Conservation (phyloP, 805 yeast genomes). For the Hanseniaspora nectarophila region DNA sequence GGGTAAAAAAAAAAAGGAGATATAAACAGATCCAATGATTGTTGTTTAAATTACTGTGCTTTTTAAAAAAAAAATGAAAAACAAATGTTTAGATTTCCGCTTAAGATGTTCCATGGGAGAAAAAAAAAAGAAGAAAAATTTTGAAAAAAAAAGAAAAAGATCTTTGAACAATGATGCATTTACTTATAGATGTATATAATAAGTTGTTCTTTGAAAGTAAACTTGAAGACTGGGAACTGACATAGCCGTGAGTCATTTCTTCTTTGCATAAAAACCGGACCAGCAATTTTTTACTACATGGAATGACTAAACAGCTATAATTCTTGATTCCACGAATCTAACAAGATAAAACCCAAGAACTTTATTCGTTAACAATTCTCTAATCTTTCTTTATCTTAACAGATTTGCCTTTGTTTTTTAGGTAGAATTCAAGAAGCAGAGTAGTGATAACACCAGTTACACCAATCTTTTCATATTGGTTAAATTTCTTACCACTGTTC, state of each 20-base stretch:
- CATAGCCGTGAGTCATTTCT: slow-evolving; percentile 33
- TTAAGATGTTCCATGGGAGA: neutral
- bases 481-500: slow-evolving; percentile 51
- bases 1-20: no score
- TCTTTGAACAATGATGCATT: no score
- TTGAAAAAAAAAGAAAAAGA: neutral
- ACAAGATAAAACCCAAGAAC: no score
- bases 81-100: neutral
- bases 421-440: slow-evolving; percentile 62
- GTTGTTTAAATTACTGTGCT: neutral
- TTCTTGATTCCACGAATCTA: no score
- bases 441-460: slow-evolving; percentile 73
- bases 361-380: no score
- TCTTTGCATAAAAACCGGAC: slow-evolving; percentile 34
- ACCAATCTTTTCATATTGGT: slow-evolving; percentile 62
- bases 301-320: slow-evolving; percentile 32
- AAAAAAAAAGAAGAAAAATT: neutral
- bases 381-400: neutral
- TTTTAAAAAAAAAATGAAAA: neutral
- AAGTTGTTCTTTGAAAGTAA: slow-evolving; percentile 32
- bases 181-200: no score
- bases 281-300: slow-evolving; percentile 35
- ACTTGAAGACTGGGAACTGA: slow-evolving; percentile 32
- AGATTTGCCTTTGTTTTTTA: slow-evolving; percentile 27
- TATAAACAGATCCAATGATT: no score